Conservation (phyloP, 2,329 filamentous ascomycete species). For the Trichoderma breve region DNA sequence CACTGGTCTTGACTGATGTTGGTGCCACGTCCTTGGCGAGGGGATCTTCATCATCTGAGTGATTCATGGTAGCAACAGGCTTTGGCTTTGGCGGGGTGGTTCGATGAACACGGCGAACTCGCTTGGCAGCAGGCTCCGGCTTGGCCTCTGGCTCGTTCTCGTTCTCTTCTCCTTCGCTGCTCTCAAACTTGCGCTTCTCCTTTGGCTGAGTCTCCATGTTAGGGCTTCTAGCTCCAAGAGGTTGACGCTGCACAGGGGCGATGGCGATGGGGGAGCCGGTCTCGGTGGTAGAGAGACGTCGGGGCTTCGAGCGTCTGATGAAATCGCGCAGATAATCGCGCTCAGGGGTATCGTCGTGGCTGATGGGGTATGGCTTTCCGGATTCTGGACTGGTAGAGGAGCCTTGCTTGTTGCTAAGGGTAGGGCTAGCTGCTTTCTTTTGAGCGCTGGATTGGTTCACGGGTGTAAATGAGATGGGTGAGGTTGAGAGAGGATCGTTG, state of each 20-base stretch:
- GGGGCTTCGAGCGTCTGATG: slow-evolving; percentile 35
- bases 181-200: slow-evolving; percentile 34
- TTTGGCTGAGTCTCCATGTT: slow-evolving; percentile 36
- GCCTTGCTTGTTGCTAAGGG: background rate
- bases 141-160: slow-evolving; percentile 23
- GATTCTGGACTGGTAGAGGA: background rate
- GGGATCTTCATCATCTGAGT: slow-evolving; percentile 15
- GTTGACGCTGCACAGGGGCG: slow-evolving; percentile 30
- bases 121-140: slow-evolving; percentile 28
- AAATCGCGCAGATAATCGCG: slow-evolving; percentile 38
- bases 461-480: slow-evolving; percentile 28
- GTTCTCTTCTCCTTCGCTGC: slow-evolving; percentile 22
- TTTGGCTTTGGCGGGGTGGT: background rate
- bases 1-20: background rate
- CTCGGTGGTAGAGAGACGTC: slow-evolving; percentile 31
- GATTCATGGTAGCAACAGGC: slow-evolving; percentile 16
- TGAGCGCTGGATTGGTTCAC: slow-evolving; percentile 26
- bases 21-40: slow-evolving; percentile 5
- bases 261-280: slow-evolving; percentile 34
- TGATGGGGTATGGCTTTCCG: background rate
- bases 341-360: slow-evolving; percentile 35
- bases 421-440: background rate
- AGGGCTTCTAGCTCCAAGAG: slow-evolving; percentile 37
- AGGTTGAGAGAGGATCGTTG: background rate
- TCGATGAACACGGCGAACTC: slow-evolving; percentile 25